Evolutionary conservation across 2,329 filamentous ascomycete genomes (phyloP), one percentile per base, ranked within the genome.

Genomic region (Tolypocladium tundrense): DNA sequence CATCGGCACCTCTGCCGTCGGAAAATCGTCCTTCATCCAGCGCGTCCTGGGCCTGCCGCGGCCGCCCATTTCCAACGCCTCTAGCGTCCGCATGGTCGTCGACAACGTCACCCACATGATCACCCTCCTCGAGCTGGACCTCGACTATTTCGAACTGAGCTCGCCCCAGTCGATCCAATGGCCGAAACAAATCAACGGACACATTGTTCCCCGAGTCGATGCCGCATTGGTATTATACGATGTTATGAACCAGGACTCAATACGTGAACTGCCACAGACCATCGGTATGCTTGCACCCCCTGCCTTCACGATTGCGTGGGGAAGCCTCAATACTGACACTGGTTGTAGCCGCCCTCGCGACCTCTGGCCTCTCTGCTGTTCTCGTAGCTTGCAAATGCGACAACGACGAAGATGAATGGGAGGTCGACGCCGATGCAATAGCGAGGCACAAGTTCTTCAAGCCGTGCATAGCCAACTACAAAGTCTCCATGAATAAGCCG

Each of bases 321-420:
- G 31, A 37, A 13, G 16, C 10, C 9, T 21, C 19, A 19, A 14
- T 31, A 4, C 53, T 57, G 48, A 54, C 39, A 54, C 53, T 59
- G 42, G 56, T 35, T 55, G 66, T 70, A 95, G 91, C 85, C 74
- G 86, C 87, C 48, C 79, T 96, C 55, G 82, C 85, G 59, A 88
- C 87, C 65, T 85, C 88, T 21, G 80, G 81, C 31, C 74, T 96
- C 43, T 91, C 92, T 10, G 88, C 88, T 56, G 81, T 93, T 61
- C 81, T 97, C 48, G 89, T 95, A 55, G 90, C 91, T 57, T 93
- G 87, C 71, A 97, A 97, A 78, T 96, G 90, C 76, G 93, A 97
- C 71, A 83, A 85, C 55, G 85, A 87, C 53, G 83, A 87, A 61
- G 80, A 83, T 59, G 77, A 84, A 59, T 86, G 88, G 67, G 82